Evolutionary conservation across 1,284 basidiomycete species (phyloP), one percentile per base, ranked within the genome.

Genomic region (Somion occarium): DNA sequence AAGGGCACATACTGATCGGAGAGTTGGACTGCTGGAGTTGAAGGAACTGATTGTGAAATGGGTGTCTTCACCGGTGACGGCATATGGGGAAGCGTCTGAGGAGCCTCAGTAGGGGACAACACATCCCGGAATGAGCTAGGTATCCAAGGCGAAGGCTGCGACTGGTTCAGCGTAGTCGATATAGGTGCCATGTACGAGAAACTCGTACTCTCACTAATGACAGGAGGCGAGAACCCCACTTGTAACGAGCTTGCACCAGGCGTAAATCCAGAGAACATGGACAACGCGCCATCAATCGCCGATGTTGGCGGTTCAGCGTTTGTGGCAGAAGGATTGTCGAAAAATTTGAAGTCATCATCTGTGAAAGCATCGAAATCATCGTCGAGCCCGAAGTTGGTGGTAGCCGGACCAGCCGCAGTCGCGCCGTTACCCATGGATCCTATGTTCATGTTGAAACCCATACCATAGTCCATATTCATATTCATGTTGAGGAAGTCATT

Each of bases 311-410:
- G 56, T 43, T 23, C 43, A 11, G 51, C 44, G 5, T 41, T 45
- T 7, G 44, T 49, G 15, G 54, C 48, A 34, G 55, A 51, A 20
- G 74, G 61, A 2, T 59, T 62, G 60, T 88, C 85, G 58, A 88
- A 90, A 64, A 87, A 89, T 61, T 76, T 83, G 62, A 89, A 89
- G 63, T 90, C 88, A 50, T 88, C 87, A 48, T 90, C 87, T 0
- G 88, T 89, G 59, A 90, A 84, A 11, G 65, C 61, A 23, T 58
- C 65, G 42, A 64, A 64, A 13, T 74, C 76, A 37, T 82, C 81
- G 41, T 85, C 83, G 50, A 82, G 77, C 47, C 79, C 79, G 64
- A 77, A 75, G 46, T 68, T 38, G 5, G 19, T 62, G 20, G 65
- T 63, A 43, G 56, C 64, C 45, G 59, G 63, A 48, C 57, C 64